Conservation (phyloP, 2,329 filamentous ascomycete genomes). For the Exophiala calicioides region DNA sequence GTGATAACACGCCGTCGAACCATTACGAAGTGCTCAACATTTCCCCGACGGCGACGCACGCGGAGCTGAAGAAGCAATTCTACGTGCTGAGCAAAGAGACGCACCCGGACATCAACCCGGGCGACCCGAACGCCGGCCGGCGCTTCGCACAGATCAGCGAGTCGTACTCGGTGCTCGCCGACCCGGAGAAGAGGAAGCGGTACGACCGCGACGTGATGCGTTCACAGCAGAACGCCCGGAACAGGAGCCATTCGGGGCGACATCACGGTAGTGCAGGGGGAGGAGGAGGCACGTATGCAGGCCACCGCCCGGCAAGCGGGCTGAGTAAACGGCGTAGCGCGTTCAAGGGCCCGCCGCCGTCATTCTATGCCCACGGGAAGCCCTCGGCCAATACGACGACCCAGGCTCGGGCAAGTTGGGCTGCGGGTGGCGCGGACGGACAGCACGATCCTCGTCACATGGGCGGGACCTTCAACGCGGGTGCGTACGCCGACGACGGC, state of each 20-base stretch:
- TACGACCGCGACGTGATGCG: constrained; percentile 69
- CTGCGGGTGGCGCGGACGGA: constrained; percentile 3
- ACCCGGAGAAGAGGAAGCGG: constrained; percentile 69
- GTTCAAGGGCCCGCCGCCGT: constrained; percentile 84
- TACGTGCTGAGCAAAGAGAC: constrained; percentile 87
- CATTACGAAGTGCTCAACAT: constrained; percentile 84
- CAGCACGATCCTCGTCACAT: constrained; percentile 5
- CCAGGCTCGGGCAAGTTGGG: constrained; percentile 54
- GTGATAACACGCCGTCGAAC: constrained; percentile 44
- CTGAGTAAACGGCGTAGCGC: constrained; percentile 72
- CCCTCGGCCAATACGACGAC: constrained; percentile 63
- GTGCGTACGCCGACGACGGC: constrained; percentile 36
- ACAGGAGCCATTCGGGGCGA: constrained; percentile 32
- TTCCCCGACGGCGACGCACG: constrained; percentile 65
- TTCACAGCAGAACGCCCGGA: constrained; percentile 34
- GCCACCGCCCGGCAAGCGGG: constrained; percentile 70
- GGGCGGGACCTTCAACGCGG: constrained; percentile 24
- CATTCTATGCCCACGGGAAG: constrained; percentile 76
- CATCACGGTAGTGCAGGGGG: too few relatives aligned
- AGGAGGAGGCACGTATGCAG: constrained; percentile 35
- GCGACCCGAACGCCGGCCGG: constrained; percentile 68
- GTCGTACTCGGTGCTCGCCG: constrained; percentile 76
- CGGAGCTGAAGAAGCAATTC: constrained; percentile 90
- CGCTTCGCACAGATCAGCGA: constrained; percentile 83
- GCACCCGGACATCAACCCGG: constrained; percentile 87